phyloP scores from a whole-genome alignment of 768 basidiomycete genomes.

The Podaxis carcinomalis region DNA sequence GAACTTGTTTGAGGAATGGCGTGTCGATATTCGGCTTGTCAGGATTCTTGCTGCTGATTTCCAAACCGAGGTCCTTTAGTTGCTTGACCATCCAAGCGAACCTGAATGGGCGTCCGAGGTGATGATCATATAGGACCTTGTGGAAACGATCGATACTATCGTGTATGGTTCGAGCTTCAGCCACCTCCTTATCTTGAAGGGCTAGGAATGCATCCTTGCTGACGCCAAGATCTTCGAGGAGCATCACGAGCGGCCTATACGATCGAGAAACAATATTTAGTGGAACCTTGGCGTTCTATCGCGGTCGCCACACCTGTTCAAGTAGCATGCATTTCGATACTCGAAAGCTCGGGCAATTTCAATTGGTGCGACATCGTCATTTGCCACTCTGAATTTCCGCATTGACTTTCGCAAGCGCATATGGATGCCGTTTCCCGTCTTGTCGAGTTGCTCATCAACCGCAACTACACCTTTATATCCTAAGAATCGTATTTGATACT shows the following conservation, averaged over 20 bases:
- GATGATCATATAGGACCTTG: slow-evolving; percentile 43
- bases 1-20: slow-evolving; percentile 52
- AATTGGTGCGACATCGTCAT: slow-evolving; percentile 49
- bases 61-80: slow-evolving; percentile 38
- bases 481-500: slow-evolving; percentile 81
- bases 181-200: slow-evolving; percentile 59
- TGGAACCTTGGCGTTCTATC: slow-evolving; percentile 4
- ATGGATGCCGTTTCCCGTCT: slow-evolving; percentile 41
- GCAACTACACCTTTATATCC: slow-evolving; percentile 81
- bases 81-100: slow-evolving; percentile 48
- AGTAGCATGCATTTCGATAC: slow-evolving; percentile 55
- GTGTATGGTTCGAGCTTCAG: slow-evolving; percentile 53
- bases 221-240: slow-evolving; percentile 74
- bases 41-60: slow-evolving; percentile 30
- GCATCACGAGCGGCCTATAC: slow-evolving; percentile 66
- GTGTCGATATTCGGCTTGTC: slow-evolving; percentile 38
- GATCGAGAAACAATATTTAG: not conserved
- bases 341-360: slow-evolving; percentile 70
- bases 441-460: slow-evolving; percentile 53
- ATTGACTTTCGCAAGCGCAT: slow-evolving; percentile 73
- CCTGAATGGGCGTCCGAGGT: slow-evolving; percentile 40
- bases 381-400: slow-evolving; percentile 64
- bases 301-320: slow-evolving; percentile 54
- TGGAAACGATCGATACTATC: slow-evolving; percentile 49
- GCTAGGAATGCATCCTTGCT: slow-evolving; percentile 49